Percentiles rank a stretch among this genome's conserved stretches.
Conservation (phyloP, 345 rosid species). For the Barbarea vulgaris region DNA sequence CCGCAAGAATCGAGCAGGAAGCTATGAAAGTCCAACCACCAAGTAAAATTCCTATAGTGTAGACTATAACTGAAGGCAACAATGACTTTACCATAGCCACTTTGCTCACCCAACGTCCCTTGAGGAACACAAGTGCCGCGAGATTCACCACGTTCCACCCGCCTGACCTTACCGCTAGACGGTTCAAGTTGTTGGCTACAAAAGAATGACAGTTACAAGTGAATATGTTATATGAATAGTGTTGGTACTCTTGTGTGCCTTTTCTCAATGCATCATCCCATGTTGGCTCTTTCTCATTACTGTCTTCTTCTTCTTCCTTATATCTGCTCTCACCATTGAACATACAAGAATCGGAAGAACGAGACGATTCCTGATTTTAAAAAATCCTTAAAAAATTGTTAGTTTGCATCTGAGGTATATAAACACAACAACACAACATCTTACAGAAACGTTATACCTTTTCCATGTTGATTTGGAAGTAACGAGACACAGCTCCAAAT, state of each 20-base stretch:
- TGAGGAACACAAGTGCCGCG: slow-evolving; percentile 64
- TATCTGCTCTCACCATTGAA: slow-evolving; percentile 44
- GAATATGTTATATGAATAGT: slow-evolving; percentile 71
- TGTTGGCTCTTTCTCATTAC: slow-evolving; percentile 45
- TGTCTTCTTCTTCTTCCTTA: slow-evolving; percentile 30
- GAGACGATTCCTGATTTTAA: slow-evolving; percentile 50
- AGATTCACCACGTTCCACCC: slow-evolving; percentile 94
- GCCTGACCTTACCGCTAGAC: slow-evolving; percentile 65
- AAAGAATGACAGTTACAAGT: slow-evolving; percentile 97
- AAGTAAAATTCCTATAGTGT: slow-evolving; percentile 55
- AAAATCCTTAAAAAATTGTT: background rate
- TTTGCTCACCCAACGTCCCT: slow-evolving; percentile 82
- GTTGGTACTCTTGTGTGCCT: slow-evolving; percentile 84
- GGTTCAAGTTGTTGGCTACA: slow-evolving; percentile 89
- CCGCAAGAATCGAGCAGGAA: slow-evolving; percentile 52
- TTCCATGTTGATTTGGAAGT: slow-evolving; percentile 70
- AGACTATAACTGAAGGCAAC: slow-evolving; percentile 58
- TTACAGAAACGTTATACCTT: slow-evolving; percentile 59
- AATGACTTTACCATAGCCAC: slow-evolving; percentile 53
- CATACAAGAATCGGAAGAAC: slow-evolving; percentile 36
- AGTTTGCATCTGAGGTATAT: background rate
- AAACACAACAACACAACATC: background rate
- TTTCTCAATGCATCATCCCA: slow-evolving; percentile 82
- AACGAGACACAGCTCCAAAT: slow-evolving; percentile 79
- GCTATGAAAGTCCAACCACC: slow-evolving; percentile 68